Conservation (phyloP, 148 eudicot genomes). For the Fagopyrum esculentum region DNA sequence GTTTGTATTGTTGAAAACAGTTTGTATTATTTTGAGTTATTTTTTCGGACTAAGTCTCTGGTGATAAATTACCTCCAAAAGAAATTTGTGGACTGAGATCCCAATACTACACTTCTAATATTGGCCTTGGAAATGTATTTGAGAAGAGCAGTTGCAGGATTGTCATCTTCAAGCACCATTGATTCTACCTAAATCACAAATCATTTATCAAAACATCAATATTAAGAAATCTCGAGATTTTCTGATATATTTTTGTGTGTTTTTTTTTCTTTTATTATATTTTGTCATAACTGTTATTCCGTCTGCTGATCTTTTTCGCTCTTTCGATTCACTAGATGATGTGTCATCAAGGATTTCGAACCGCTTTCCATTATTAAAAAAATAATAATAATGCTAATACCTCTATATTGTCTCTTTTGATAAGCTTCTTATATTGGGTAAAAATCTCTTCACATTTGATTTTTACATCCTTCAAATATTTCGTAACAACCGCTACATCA, state of each 20-base stretch:
- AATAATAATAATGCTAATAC: constrained; percentile 14
- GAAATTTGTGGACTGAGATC: constrained; percentile 38
- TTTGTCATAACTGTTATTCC: no score
- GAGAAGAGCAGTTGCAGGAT: constrained; percentile 41
- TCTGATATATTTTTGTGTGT: no score
- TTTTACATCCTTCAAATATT: constrained; percentile 35
- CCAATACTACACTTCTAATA: constrained; percentile 39
- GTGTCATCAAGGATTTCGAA: no score
- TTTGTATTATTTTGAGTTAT: no score
- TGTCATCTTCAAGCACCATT: constrained; percentile 53
- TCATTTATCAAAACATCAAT: no score
- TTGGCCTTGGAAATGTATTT: constrained; percentile 31
- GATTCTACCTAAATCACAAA: constrained; percentile 33
- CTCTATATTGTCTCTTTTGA: constrained; percentile 21
- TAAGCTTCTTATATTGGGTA: constrained; percentile 30
- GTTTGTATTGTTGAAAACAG: no score
- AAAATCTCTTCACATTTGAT: constrained; percentile 32
- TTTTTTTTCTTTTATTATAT: no score
- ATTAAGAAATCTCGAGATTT: no score
- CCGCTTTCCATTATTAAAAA: no score
- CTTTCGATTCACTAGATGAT: no score
- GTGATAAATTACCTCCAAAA: constrained; percentile 23
- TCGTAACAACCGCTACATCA: constrained; percentile 33
- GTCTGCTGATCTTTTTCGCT: no score
- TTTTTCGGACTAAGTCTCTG: no score